Evolutionary conservation across 2,329 filamentous ascomycete genomes (phyloP), one percentile per base, ranked within the genome.

Genomic region (Rutstroemia sp.): DNA sequence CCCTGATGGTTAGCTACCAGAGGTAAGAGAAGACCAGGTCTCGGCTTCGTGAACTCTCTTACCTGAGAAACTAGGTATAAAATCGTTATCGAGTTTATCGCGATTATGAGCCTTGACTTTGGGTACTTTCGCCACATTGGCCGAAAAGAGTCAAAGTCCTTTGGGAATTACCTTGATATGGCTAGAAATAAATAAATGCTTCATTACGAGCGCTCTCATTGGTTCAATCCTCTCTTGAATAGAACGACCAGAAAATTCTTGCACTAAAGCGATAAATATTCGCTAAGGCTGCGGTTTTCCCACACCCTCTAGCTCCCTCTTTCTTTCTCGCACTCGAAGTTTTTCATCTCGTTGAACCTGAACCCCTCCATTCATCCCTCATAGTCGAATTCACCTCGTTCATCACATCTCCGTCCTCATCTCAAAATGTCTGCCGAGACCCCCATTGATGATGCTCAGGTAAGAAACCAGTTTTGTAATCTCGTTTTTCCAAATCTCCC

Each of bases 361-460:
- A 41, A 23, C 49, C 52, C 54, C 49, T 54, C 57, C 44, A 57
- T 54, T 53, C 51, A 39, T 34, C 30, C n/a, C 34, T 34, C 30
- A 34, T 12, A 34, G 4, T 34, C 30, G 30, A 34, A 34, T 34
- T 34, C 30, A 34, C 30, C 30, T 10, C 12, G 30, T 34, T 34
- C 30, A 9, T 9, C 30, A 14, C 10, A 34, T 14, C 30, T 12
- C 30, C 30, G 30, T 34, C 30, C 30, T 34, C n/a, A 12, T 34
- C 23, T 44, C 53, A 82, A 71, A 71, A 86, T 86, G 82, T 79
- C 82, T 73, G 82, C 84, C 19, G 49, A 57, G 48, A 25, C 30
- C 21, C 39, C 8, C 7, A 25, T 51, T 17, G 50, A 57, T 58
- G 83, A 86, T 70, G 78, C 80, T 67, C 79, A 82, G 78, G 82